Evolutionary conservation across 2,329 filamentous ascomycete genomes (phyloP), one percentile per base, ranked within the genome.

Genomic region (Coniochaeta prunicola): DNA sequence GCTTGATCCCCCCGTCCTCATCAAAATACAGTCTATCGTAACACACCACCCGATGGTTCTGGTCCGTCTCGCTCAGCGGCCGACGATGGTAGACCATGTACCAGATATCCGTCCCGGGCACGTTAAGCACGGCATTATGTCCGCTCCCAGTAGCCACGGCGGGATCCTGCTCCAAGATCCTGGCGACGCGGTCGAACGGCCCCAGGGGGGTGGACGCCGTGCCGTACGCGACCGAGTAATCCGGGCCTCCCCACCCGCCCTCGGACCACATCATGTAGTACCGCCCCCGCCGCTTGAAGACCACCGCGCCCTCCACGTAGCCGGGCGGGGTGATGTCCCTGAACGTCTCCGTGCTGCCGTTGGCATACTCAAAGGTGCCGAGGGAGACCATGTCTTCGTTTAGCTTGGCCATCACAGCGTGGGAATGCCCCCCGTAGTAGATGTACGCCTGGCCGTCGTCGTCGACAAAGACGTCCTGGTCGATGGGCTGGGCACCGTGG

Each of bases 11-110:
- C 19, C 74, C 76, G 33, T 75, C 67, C 1, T 70, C 68, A 59
- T 76, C 71, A 61, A 80, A 80, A 61, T 74, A 70, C 71, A 81
- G 76, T 17, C 76, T 72, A 64, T 80, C 78, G 57, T 80, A 79
- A 34, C 76, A 76, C 2, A 76, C 66, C 17, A 76, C 72, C 2
- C 78, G 76, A 64, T 80, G 75, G 60, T 80, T 77, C 34, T 72
- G 73, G 58, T 74, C 72, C 1, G 70, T 73, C 53, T 79, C 75
- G 60, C 74, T 73, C 2, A 78, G 70, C 8, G 73, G 74, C 1
- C 75, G 72, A 1, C 77, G 77, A 63, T 80, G 78, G 58, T 78
- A 78, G 15, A 76, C 70, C 30, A 78, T 76, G 58, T 77, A 77
- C 64, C 74, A 77, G 17, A 76, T 72, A 19, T 75, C 70, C 2